These are phyloP conservation scores for Wickerhamomyces xylosicus DNA, from an alignment of 805 yeast genomes.

Conservation along the genomic window DNA sequence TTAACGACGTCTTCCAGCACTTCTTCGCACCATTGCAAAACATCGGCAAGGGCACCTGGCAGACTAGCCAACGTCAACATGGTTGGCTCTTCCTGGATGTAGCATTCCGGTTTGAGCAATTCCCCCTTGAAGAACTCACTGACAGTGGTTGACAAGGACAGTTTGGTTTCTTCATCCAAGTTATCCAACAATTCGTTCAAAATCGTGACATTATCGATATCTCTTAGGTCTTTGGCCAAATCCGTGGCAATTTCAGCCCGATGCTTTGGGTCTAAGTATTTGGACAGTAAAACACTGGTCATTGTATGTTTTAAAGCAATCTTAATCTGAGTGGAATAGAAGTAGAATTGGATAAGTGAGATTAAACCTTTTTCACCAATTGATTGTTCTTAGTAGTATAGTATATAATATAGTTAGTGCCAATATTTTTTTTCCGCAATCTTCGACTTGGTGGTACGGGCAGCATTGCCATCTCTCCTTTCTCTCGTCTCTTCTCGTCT, in stretches of 20 bases:
- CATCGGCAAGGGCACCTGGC: slow-evolving; percentile 2
- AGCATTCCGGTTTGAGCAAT: background rate
- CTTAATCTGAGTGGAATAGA: too few species aligned
- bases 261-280: slow-evolving; percentile 4
- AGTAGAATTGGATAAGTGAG: too few species aligned
- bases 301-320: too few species aligned
- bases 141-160: background rate
- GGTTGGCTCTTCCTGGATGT: background rate
- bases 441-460: too few species aligned
- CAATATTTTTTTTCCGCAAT: too few species aligned
- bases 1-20: background rate
- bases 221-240: slow-evolving; percentile 2
- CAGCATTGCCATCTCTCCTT: too few species aligned
- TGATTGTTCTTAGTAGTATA: too few species aligned
- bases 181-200: slow-evolving; percentile 6
- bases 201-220: slow-evolving; percentile 1
- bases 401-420: too few species aligned
- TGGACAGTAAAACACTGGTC: slow-evolving; percentile 1
- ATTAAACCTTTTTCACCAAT: too few species aligned
- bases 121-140: slow-evolving; percentile 1
- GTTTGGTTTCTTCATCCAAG: slow-evolving; percentile 1
- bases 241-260: slow-evolving; percentile 2
- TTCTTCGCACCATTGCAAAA: background rate
- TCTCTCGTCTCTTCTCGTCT: too few species aligned
- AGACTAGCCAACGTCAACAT: slow-evolving; percentile 4